A percentile compares a stretch with the other conserved stretches of the same genome.
phyloP scores from a whole-genome alignment of 306 rosid genomes.

The Trifolium fragiferum region DNA sequence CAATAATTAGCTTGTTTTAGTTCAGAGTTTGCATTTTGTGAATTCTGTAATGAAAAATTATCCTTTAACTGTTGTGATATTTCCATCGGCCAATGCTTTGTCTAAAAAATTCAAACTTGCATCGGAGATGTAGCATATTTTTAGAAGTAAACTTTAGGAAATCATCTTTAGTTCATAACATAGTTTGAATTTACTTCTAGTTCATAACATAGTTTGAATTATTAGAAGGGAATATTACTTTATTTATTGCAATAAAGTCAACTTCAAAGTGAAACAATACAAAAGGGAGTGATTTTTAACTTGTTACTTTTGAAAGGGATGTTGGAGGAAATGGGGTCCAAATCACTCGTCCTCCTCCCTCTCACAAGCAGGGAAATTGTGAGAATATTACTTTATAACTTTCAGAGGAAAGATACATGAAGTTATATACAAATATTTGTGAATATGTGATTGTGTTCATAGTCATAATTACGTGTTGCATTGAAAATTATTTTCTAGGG shows the following conservation, averaged over 20 bases:
- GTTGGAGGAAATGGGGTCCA: slow-evolving; percentile 1
- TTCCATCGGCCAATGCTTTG: slow-evolving; percentile 1
- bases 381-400: slow-evolving; percentile 15
- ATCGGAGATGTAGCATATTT: background rate
- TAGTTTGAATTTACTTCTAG: too few species aligned
- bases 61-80: background rate
- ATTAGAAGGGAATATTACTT: too few species aligned
- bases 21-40: slow-evolving; percentile 27
- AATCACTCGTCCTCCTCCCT: slow-evolving; percentile 3
- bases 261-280: background rate
- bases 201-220: background rate
- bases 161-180: background rate
- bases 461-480: slow-evolving; percentile 1
- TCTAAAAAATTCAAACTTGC: slow-evolving; percentile 12
- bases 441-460: slow-evolving; percentile 6
- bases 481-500: background rate
- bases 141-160: background rate
- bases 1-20: slow-evolving; percentile 6
- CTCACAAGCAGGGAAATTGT: slow-evolving; percentile 7
- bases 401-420: slow-evolving; percentile 14
- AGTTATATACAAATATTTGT: slow-evolving; percentile 15
- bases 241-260: background rate
- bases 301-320: background rate
- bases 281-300: background rate
- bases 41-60: background rate